phyloP scores from a whole-genome alignment of 140 eudicot genomes.

The Oenanthe javanica region DNA sequence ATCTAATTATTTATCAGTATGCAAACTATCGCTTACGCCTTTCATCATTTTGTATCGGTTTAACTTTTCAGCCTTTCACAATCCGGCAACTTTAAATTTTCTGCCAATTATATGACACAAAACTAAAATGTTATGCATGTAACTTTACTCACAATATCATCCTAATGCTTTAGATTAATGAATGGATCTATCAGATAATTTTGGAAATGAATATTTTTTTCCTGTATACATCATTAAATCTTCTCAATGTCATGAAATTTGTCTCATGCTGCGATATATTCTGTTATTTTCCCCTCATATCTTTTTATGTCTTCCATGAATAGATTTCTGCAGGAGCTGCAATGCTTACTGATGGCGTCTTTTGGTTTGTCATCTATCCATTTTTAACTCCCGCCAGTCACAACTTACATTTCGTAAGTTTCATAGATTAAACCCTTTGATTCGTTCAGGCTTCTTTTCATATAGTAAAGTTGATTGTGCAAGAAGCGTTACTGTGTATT shows the following conservation, averaged over 20 bases:
- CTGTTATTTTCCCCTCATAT: not conserved
- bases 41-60: not conserved
- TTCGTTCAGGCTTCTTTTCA: not conserved
- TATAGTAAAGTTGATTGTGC: not conserved
- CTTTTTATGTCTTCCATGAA: constrained; percentile 14
- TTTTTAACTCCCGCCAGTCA: constrained; percentile 35
- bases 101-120: not conserved
- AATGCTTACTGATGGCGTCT: constrained; percentile 67
- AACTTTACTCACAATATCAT: not conserved
- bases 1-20: not conserved
- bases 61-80: not conserved
- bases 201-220: not conserved
- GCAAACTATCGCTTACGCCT: not conserved
- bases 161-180: not conserved
- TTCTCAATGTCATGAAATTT: constrained; percentile 2
- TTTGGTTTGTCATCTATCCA: constrained; percentile 75
- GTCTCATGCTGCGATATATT: not conserved
- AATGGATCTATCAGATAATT: not conserved
- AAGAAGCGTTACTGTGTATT: not conserved
- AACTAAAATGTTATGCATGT: not conserved
- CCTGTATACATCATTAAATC: not conserved
- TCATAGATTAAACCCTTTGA: not conserved
- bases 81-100: not conserved
- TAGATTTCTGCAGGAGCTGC: constrained; percentile 85
- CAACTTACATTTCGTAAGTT: constrained; percentile 56